A percentile compares a stretch with the other conserved stretches of the same genome.
Conservation (phyloP, 805 yeast species). For the Candida nanaspora region DNA sequence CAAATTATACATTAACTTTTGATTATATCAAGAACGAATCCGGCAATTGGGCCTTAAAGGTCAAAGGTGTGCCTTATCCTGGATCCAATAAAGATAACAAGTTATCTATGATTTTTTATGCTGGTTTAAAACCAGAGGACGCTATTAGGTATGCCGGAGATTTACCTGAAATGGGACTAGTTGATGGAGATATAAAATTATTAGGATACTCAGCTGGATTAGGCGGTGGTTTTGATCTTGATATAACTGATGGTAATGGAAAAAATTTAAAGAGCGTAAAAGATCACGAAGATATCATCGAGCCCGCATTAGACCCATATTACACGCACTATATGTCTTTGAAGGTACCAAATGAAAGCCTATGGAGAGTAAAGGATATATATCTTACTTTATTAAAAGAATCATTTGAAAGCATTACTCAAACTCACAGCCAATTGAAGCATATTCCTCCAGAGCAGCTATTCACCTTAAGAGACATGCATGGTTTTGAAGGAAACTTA, state of each 20-base stretch:
- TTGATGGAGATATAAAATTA: constrained; percentile 32
- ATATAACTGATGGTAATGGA: constrained; percentile 51
- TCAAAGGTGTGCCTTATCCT: constrained; percentile 56
- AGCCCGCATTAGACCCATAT: constrained; percentile 46
- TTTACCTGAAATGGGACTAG: constrained; percentile 16
- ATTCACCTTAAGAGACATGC: constrained; percentile 50
- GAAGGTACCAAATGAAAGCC: constrained; percentile 59
- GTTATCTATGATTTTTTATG: constrained; percentile 68
- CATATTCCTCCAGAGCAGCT: constrained; percentile 40
- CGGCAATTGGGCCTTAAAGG: constrained; percentile 73
- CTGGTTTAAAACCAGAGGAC: constrained; percentile 63
- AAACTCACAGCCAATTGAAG: constrained; percentile 15
- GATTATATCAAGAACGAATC: constrained; percentile 75
- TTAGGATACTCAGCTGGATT: constrained; percentile 56
- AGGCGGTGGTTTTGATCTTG: constrained; percentile 53
- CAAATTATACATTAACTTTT: constrained; percentile 54
- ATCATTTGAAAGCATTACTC: constrained; percentile 43
- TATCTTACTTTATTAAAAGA: constrained; percentile 66
- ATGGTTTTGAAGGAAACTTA: constrained; percentile 62
- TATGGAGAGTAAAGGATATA: constrained; percentile 76
- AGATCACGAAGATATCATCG: constrained; percentile 16
- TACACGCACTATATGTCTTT: constrained; percentile 62
- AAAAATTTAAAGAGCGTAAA: constrained; percentile 38
- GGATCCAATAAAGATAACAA: constrained; percentile 40
- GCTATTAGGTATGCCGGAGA: constrained; percentile 34